phyloP scores from a whole-genome alignment of 805 yeast species.

The Myxozyma neotropica region DNA sequence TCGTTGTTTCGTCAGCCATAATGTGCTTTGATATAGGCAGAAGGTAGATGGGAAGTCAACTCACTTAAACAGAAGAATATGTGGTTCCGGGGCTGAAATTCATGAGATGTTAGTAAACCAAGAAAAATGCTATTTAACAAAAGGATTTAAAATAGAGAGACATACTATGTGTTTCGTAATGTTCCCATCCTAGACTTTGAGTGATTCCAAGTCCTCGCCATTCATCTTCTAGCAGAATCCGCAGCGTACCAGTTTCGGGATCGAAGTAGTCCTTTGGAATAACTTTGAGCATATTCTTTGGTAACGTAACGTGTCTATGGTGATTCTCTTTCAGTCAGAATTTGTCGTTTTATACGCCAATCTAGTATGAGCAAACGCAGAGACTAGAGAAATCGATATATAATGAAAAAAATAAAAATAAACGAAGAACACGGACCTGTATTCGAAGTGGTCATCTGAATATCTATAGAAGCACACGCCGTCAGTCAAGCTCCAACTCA shows the following conservation, averaged over 20 bases:
- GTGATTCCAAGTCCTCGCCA: slow-evolving; percentile 99
- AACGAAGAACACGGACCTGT: slow-evolving; percentile 48
- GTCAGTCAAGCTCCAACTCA: background rate
- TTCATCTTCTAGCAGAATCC: slow-evolving; percentile 90
- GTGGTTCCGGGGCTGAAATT: slow-evolving; percentile 87
- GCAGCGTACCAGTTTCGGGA: slow-evolving; percentile 88
- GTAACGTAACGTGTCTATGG: slow-evolving; percentile 88
- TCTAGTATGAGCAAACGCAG: no score
- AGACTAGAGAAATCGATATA: background rate
- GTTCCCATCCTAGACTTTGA: slow-evolving; percentile 96
- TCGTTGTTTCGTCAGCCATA: no score
- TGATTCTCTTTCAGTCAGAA: no score
- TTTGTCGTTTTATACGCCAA: no score
- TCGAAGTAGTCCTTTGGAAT: slow-evolving; percentile 94
- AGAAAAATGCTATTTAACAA: background rate
- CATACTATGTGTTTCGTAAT: slow-evolving; percentile 83
- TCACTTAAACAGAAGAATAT: slow-evolving; percentile 77
- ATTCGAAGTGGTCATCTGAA: slow-evolving; percentile 88
- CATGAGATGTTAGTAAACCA: background rate
- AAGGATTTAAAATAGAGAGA: background rate
- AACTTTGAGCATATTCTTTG: slow-evolving; percentile 90
- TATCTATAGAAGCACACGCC: slow-evolving; percentile 51
- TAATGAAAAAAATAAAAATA: background rate
- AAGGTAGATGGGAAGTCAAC: no score
- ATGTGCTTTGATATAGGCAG: no score